phyloP scores from a whole-genome alignment of 768 basidiomycete species.

The Udeniomyces megalosporus region DNA sequence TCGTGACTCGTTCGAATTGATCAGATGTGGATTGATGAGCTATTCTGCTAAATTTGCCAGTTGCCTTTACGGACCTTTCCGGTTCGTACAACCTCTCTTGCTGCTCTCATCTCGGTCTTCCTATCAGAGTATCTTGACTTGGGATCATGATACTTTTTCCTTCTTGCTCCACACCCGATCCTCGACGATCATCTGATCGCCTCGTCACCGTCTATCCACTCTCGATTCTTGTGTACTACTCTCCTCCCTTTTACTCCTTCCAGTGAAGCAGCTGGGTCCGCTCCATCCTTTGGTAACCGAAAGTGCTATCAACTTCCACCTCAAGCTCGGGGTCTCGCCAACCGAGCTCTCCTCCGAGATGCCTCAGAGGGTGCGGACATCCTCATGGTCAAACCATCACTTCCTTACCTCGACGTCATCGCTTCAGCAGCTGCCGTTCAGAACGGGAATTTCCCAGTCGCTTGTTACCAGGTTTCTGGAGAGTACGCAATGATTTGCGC shows the following conservation, averaged over 20 bases:
- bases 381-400: slow-evolving; percentile 93
- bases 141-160: too few relatives aligned
- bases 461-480: slow-evolving; percentile 84
- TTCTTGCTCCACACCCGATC: too few relatives aligned
- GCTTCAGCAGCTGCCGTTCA: slow-evolving; percentile 68
- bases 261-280: slow-evolving; percentile 94
- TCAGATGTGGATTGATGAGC: slow-evolving; percentile 67
- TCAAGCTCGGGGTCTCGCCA: slow-evolving; percentile 67
- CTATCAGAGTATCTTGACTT: too few relatives aligned
- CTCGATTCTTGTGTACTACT: neutral
- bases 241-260: neutral
- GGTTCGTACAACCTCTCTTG: slow-evolving; percentile 36
- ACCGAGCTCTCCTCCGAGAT: slow-evolving; percentile 82
- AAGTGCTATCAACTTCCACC: slow-evolving; percentile 98
- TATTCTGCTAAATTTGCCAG: slow-evolving; percentile 98
- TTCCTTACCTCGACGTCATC: slow-evolving; percentile 94
- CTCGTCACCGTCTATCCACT: neutral
- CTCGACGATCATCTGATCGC: too few relatives aligned
- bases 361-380: slow-evolving; percentile 84
- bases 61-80: slow-evolving; percentile 85
- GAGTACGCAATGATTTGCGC: slow-evolving; percentile 97
- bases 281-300: slow-evolving; percentile 81
- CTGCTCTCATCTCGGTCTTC: neutral
- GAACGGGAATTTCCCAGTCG: slow-evolving; percentile 65
- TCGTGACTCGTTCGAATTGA: neutral